phyloP scores from a whole-genome alignment of 148 eudicot species.

The Rhododendron ovatum region DNA sequence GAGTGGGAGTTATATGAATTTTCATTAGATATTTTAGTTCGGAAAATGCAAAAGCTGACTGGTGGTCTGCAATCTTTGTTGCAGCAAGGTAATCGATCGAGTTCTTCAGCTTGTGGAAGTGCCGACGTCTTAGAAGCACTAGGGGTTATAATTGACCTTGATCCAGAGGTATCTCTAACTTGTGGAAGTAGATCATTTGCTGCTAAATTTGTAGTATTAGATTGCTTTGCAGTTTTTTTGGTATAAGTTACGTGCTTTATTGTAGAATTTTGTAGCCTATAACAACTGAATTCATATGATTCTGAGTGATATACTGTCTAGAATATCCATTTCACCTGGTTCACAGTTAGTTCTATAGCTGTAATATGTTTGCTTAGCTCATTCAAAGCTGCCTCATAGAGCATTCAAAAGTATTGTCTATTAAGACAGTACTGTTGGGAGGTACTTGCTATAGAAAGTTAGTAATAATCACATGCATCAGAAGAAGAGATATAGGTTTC shows the following conservation, averaged over 20 bases:
- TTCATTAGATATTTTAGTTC: not conserved
- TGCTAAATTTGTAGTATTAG: not conserved
- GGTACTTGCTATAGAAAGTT: not conserved
- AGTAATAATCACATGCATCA: not conserved
- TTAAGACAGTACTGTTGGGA: not conserved
- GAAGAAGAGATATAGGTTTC: not conserved
- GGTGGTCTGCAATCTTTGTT: conserved; percentile 1
- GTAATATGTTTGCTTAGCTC: not conserved
- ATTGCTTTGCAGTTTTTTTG: not conserved
- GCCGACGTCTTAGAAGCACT: conserved; percentile 92
- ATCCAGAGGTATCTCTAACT: conserved; percentile 69
- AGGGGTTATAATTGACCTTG: conserved; percentile 78
- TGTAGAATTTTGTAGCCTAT: not conserved
- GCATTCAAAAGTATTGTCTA: not conserved
- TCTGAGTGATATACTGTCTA: not conserved
- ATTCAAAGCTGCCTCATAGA: not conserved
- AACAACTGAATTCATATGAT: not conserved
- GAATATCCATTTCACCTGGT: not conserved
- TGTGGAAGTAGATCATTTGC: not conserved
- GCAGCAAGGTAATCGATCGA: conserved; percentile 97
- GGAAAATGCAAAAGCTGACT: not conserved
- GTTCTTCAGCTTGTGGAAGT: conserved; percentile 99
- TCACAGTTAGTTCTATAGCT: not conserved
- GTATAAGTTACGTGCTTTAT: not conserved
- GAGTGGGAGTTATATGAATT: not conserved